phyloP scores from a whole-genome alignment of 148 eudicot species.

The Diospyros lotus region DNA sequence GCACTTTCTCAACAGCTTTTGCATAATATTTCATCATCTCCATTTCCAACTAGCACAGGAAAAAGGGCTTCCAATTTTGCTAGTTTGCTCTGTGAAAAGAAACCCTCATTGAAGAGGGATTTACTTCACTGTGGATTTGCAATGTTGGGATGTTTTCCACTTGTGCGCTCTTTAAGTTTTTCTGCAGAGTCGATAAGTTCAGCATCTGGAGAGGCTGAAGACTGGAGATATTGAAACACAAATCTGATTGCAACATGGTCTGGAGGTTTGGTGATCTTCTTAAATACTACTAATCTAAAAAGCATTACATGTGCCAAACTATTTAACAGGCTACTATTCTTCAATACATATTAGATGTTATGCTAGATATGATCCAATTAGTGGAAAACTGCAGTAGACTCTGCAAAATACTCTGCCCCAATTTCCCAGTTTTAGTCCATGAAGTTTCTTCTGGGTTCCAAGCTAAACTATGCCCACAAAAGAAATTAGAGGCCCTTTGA shows the following conservation, averaged over 20 bases:
- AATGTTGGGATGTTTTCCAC: conserved; percentile 80
- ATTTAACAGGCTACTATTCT: too few species aligned
- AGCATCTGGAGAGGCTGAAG: conserved; percentile 85
- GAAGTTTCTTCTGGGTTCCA: too few species aligned
- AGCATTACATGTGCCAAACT: too few species aligned
- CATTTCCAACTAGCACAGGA: conserved; percentile 75
- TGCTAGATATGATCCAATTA: too few species aligned
- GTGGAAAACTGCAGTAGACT: too few species aligned
- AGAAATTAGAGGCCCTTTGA: too few species aligned
- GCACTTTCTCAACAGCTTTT: conserved; percentile 76
- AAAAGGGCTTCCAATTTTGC: conserved; percentile 65
- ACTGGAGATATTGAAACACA: conserved; percentile 67
- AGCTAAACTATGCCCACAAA: too few species aligned
- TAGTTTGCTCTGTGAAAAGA: conserved; percentile 61
- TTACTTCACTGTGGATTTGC: conserved; percentile 61
- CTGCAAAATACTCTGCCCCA: too few species aligned
- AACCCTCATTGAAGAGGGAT: conserved; percentile 59
- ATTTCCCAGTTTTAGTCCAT: too few species aligned
- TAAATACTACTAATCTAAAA: too few species aligned
- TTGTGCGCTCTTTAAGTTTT: conserved; percentile 62
- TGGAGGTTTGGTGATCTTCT: too few species aligned
- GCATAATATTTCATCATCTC: conserved; percentile 55
- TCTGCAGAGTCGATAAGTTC: conserved; percentile 63
- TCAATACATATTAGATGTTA: too few species aligned
- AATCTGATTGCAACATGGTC: conserved; percentile 23